Evolutionary conservation across 768 basidiomycete genomes (phyloP).

Genomic region (Leucocoprinus birnbaumii): DNA sequence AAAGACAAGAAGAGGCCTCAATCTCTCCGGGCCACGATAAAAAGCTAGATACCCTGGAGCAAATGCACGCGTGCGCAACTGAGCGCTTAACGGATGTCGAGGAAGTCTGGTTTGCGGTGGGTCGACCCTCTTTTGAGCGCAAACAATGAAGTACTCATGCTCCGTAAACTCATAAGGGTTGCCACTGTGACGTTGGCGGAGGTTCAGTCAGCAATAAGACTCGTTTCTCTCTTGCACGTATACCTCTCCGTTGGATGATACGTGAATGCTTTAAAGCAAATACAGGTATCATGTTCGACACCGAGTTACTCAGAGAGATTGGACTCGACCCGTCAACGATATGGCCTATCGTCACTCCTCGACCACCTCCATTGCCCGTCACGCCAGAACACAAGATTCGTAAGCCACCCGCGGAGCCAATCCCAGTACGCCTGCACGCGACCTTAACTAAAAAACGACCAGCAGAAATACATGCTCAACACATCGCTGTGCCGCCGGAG

Average conservation of each 20-base stretch:
- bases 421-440: conserved; percentile 20
- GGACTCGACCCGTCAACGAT: conserved; percentile 50
- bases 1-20: conserved; percentile 4
- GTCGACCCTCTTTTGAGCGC: conserved; percentile 12
- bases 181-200: conserved; percentile 58
- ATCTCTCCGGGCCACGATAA: conserved; percentile 22
- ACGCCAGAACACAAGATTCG: conserved; percentile 19
- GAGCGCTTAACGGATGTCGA: conserved; percentile 37
- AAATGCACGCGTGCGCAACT: conserved; percentile 25
- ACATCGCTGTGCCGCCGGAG: background rate
- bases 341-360: conserved; percentile 34
- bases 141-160: background rate
- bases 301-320: conserved; percentile 39
- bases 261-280: conserved; percentile 63
- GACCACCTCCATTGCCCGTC: conserved; percentile 32
- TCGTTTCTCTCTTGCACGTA: conserved; percentile 46
- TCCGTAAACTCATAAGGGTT: conserved; percentile 28
- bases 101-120: conserved; percentile 67
- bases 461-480: conserved; percentile 14
- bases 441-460: conserved; percentile 19
- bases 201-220: conserved; percentile 48
- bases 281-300: conserved; percentile 60
- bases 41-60: conserved; percentile 26
- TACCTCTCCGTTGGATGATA: conserved; percentile 69
- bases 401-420: conserved; percentile 21